phyloP scores from a whole-genome alignment of 164 flowering plant species.

The Magnolia kwangsiensis region DNA sequence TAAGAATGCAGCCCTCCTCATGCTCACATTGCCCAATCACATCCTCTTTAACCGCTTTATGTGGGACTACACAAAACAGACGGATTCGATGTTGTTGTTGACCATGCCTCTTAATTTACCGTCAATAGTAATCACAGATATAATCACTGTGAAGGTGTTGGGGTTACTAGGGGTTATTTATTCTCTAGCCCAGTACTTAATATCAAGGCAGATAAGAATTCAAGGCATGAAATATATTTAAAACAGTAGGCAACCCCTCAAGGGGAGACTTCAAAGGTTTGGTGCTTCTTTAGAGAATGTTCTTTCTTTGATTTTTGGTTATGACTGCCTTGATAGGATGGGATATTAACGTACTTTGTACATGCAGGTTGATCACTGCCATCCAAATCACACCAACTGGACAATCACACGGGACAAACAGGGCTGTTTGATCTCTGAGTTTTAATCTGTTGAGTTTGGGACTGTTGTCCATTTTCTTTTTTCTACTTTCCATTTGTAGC shows the following conservation, averaged over 20 bases:
- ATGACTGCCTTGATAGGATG: neutral
- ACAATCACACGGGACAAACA: neutral
- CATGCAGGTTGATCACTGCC: neutral
- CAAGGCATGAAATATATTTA: conserved; percentile 83
- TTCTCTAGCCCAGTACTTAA: conserved; percentile 79
- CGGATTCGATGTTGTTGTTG: conserved; percentile 56
- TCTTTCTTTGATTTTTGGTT: neutral
- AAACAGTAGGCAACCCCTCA: neutral
- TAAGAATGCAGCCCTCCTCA: conserved; percentile 81
- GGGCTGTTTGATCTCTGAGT: neutral
- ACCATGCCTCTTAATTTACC: conserved; percentile 88
- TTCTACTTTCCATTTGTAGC: neutral
- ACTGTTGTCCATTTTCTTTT: neutral
- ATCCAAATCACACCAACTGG: neutral
- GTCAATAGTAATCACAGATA: conserved; percentile 69
- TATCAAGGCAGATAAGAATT: conserved; percentile 86
- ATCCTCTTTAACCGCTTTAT: conserved; percentile 89
- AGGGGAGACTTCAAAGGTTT: neutral
- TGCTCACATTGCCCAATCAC: conserved; percentile 92
- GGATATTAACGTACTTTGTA: neutral
- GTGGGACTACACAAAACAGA: conserved; percentile 82
- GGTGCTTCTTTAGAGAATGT: neutral
- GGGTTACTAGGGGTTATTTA: conserved; percentile 87
- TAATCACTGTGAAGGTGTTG: conserved; percentile 72
- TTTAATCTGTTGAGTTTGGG: neutral